Conservation (phyloP, 768 basidiomycete species). For the Phaeotremella skinneri region DNA sequence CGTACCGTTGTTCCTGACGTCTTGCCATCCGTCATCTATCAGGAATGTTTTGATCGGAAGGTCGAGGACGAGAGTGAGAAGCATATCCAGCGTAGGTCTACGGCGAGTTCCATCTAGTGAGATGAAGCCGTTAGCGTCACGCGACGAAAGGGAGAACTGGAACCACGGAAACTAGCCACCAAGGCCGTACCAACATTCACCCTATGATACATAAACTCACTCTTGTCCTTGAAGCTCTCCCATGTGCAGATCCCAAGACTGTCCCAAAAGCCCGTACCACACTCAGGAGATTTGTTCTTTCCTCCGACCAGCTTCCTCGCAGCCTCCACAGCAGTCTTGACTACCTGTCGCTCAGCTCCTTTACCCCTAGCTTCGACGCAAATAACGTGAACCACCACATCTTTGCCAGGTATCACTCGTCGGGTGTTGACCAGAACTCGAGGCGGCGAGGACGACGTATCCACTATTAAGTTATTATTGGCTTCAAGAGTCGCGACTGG, state of each 20-base stretch:
- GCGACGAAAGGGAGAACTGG: too few relatives aligned
- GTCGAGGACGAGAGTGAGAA: slow-evolving; percentile 21
- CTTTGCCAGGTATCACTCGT: slow-evolving; percentile 4
- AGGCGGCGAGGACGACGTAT: neutral
- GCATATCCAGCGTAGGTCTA: slow-evolving; percentile 21
- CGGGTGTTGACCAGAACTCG: slow-evolving; percentile 17
- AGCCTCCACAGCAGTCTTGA: slow-evolving; percentile 24
- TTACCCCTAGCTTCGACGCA: slow-evolving; percentile 8
- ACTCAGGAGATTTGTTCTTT: neutral
- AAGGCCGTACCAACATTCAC: too few relatives aligned
- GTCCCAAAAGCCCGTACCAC: slow-evolving; percentile 21
- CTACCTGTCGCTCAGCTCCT: slow-evolving; percentile 12
- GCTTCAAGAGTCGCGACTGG: slow-evolving; percentile 19
- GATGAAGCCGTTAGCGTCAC: neutral
- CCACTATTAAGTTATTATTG: slow-evolving; percentile 23
- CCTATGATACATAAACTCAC: slow-evolving; percentile 10
- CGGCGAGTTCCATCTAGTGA: slow-evolving; percentile 13
- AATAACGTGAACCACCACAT: slow-evolving; percentile 19
- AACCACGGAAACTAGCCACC: too few relatives aligned
- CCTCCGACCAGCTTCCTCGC: slow-evolving; percentile 20
- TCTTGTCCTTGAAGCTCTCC: slow-evolving; percentile 23
- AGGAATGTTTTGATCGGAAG: slow-evolving; percentile 37
- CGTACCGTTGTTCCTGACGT: slow-evolving; percentile 9
- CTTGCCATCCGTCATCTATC: slow-evolving; percentile 47
- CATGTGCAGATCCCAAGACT: slow-evolving; percentile 40